A percentile compares a stretch with the other conserved stretches of the same genome.
Evolutionary conservation across 2,329 filamentous ascomycete species (phyloP).

Genomic region (Calonectria leucothoes): DNA sequence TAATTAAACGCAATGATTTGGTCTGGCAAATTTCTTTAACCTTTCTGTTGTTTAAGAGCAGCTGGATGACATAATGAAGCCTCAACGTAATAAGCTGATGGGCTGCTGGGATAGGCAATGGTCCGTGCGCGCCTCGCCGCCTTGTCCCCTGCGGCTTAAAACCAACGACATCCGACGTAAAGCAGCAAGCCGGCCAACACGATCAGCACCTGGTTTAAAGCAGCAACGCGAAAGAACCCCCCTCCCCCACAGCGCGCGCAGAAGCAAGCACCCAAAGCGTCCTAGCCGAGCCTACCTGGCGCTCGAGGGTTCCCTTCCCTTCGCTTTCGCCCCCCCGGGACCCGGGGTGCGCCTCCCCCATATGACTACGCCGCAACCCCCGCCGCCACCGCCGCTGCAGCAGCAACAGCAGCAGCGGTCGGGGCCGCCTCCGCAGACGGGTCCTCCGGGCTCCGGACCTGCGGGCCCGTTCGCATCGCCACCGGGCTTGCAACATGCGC

Average conservation of each 20-base stretch:
- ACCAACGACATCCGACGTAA: constrained; percentile 23
- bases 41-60: background rate
- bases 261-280: background rate
- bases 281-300: background rate
- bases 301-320: background rate
- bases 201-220: constrained; percentile 28
- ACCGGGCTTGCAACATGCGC: constrained; percentile 20
- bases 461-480: constrained; percentile 26
- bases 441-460: background rate
- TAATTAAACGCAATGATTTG: background rate
- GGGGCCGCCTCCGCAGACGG: background rate
- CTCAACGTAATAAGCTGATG: background rate
- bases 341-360: background rate
- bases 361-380: constrained; percentile 32
- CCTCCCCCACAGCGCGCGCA: background rate
- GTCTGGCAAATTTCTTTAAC: background rate
- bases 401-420: background rate
- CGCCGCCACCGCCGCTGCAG: background rate
- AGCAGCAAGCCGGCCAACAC: constrained; percentile 25
- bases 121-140: constrained; percentile 27
- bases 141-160: constrained; percentile 21
- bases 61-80: background rate
- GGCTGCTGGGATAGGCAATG: background rate
- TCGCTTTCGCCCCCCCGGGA: too few species aligned
- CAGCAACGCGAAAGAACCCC: constrained; percentile 35